phyloP scores from a whole-genome alignment of 1,284 basidiomycete genomes.

The Pseudozyma pruni region DNA sequence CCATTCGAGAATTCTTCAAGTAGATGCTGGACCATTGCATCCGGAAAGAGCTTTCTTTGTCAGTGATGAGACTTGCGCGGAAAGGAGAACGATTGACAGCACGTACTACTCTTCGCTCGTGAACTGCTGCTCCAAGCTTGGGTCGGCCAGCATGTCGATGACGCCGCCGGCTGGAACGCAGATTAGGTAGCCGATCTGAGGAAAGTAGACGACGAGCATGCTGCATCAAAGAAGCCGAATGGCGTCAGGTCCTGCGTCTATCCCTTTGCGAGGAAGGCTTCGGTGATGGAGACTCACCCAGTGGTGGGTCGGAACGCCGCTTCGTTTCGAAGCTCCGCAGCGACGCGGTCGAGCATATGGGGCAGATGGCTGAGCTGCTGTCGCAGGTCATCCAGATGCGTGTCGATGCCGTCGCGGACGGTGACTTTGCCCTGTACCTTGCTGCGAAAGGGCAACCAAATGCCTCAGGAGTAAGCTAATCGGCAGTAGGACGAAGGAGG shows the following conservation, averaged over 20 bases:
- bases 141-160: constrained; percentile 19
- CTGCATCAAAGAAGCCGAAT: background rate
- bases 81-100: background rate
- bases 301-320: constrained; percentile 20
- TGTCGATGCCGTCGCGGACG: constrained; percentile 29
- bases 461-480: background rate
- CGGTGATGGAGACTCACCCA: constrained; percentile 14
- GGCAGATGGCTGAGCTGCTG: constrained; percentile 14
- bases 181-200: constrained; percentile 52
- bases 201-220: constrained; percentile 42
- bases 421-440: constrained; percentile 22
- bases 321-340: constrained; percentile 17
- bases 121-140: constrained; percentile 31
- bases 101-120: constrained; percentile 26
- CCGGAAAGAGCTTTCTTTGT: no score
- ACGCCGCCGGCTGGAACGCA: constrained; percentile 22
- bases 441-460: constrained; percentile 3
- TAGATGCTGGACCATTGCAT: no score
- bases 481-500: no score
- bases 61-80: no score
- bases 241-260: background rate
- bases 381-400: constrained; percentile 33
- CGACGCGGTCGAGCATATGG: constrained; percentile 15
- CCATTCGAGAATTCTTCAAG: constrained; percentile 42
- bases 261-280: no score